These are phyloP conservation scores for Blastocladiella emersonii DNA, from an alignment of 371 early-diverging fungal species.

Conservation along the genomic window DNA sequence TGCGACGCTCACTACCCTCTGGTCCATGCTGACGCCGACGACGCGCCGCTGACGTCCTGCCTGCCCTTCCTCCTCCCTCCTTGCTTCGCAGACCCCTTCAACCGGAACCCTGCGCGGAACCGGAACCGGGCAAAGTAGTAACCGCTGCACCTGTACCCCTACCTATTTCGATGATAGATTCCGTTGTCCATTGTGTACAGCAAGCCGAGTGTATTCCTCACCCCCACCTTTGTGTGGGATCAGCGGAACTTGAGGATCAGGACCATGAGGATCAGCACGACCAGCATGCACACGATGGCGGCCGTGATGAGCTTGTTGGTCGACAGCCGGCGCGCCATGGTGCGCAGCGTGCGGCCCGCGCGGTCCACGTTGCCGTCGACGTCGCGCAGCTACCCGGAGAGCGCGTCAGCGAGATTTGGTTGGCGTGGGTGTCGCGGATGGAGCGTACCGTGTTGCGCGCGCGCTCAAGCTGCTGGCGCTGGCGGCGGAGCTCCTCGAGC, in stretches of 20 bases:
- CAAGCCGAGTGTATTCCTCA: neutral
- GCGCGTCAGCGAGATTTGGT: neutral
- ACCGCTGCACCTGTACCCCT: too few species aligned
- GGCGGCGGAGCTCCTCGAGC: slow-evolving; percentile 59
- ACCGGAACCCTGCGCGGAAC: too few species aligned
- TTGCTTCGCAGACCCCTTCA: too few species aligned
- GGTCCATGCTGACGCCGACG: too few species aligned
- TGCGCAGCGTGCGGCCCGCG: slow-evolving; percentile 69
- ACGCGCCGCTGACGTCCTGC: too few species aligned
- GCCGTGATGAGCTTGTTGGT: slow-evolving; percentile 78
- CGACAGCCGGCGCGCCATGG: slow-evolving; percentile 81
- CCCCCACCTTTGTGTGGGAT: too few species aligned
- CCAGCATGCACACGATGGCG: slow-evolving; percentile 65
- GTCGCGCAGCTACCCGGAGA: slow-evolving; percentile 41
- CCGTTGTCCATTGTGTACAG: neutral
- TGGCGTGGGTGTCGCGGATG: slow-evolving; percentile 1
- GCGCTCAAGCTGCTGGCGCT: slow-evolving; percentile 78
- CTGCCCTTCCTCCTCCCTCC: too few species aligned
- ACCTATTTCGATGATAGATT: too few species aligned
- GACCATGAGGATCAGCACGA: slow-evolving; percentile 67
- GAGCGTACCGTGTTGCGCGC: slow-evolving; percentile 64
- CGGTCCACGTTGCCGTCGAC: slow-evolving; percentile 82
- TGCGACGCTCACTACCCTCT: too few species aligned
- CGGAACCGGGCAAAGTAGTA: too few species aligned
- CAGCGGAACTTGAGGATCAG: slow-evolving; percentile 51